Percentiles rank a stretch among this genome's conserved stretches.
These are phyloP conservation scores for Balakata baccata DNA, from an alignment of 345 rosid species.

Conservation along the genomic window DNA sequence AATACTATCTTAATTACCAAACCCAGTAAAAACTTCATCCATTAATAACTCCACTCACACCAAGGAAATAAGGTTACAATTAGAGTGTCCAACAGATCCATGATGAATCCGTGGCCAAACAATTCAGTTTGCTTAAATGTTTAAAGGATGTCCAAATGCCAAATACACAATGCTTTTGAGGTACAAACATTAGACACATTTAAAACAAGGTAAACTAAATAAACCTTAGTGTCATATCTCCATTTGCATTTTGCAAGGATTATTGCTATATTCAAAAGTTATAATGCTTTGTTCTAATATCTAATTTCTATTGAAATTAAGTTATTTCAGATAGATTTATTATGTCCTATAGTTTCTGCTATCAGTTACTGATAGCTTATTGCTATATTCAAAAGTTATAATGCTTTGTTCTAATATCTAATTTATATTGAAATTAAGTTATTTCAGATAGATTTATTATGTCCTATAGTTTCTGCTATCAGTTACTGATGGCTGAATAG, in stretches of 20 bases:
- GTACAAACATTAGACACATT: no score
- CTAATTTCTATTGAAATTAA: not conserved
- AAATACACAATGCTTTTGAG: not conserved
- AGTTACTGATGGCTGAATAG: not conserved
- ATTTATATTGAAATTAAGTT: not conserved
- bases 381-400: not conserved
- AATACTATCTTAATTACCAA: not conserved
- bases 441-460: not conserved
- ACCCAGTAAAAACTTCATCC: not conserved
- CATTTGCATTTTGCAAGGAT: not conserved
- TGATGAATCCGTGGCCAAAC: not conserved
- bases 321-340: not conserved
- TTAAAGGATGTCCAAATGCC: not conserved
- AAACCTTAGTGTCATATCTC: not conserved
- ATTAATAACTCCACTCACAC: not conserved
- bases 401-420: not conserved
- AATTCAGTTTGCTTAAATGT: not conserved
- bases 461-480: not conserved
- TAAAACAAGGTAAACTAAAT: not conserved
- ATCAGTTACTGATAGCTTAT: not conserved
- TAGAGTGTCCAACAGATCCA: slow-evolving; percentile 37
- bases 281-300: not conserved
- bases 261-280: not conserved
- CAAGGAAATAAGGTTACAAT: not conserved
- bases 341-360: not conserved